Base-by-base conservation (phyloP, 306 rosid species). In the Rubus parviflorus region DNA sequence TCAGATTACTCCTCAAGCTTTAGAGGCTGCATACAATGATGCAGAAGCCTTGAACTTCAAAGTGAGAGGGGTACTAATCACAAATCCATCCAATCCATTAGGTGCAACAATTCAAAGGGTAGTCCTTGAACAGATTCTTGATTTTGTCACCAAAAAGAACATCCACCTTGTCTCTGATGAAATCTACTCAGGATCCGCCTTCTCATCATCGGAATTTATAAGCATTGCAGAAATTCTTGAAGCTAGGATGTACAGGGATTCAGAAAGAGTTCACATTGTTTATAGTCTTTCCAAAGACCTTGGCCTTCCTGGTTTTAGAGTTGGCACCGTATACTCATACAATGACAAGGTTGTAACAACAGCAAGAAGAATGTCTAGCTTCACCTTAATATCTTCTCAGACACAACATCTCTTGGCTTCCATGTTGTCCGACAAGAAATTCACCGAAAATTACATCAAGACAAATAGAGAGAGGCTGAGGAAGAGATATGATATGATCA, bases 281-380 rank as follows among this genome's bases (percentile, higher is more conserved):
- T 95, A 95, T 22, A 92, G 98, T 20, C 97, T 95, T 70, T 95
- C 98, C 0, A 95, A 95, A 30, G 98, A 95, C 56, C 97, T 95
- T 3, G 98, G 98, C 9, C 89, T 95, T 12, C 98, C 97, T 0
- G 98, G 98, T 6, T 95, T 95, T 13, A 51, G 98, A 42, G 91
- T 95, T 15, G 98, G 98, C 15, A 90, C 91, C n/a, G 77, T 92
- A 49, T 92, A 95, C 68, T 92, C 98, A 0, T 95, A 95, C 90
- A 92, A 92, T 15, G 91, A 95, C 52, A 82, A 77, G 52, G 97
- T 95, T 52, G 97, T 95, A 40, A 90, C 90, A 0, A 90, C 98
- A 4, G 97, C 98, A 0, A 79, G 97, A 25, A 79, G 98, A 5
- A 95, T 95, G 98, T 95, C 98, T 0, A 95, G 98, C 76, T 95